Evolutionary conservation across 129 eudicot species (phyloP), one percentile per base, ranked within the genome.

Genomic region (Tagetes patula): DNA sequence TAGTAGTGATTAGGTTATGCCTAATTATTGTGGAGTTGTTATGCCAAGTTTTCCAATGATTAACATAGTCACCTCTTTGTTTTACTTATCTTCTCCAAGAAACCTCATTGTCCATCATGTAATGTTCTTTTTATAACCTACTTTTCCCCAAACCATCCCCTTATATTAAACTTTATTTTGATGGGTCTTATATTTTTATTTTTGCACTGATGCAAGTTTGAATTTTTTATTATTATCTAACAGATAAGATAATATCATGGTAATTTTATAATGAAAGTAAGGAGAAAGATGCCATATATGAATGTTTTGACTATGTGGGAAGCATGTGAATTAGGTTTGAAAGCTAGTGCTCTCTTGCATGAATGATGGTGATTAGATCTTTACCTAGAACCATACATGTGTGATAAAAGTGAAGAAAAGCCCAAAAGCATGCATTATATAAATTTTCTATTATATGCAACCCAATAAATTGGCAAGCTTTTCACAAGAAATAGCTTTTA

Each of bases 241-340:
- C 32, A 58, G 39, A 58, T 58, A n/a, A 33, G 38, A 10, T 32
- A 58, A 58, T 11, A 58, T 58, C 49, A 67, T 30, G 71, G 41
- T 68, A 53, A 78, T 78, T 55, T 42, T 64, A 63, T 77, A 55
- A 70, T 49, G 71, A 36, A 77, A 42, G 45, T 55, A 42, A 50
- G 77, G 67, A 64, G 50, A 53, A 63, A 71, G 67, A 78, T 63
- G 68, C 33, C 52, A 53, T 65, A 71, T 79, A 54, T 64, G 49
- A 73, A 40, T 64, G 81, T 59, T 69, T 47, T 59, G 81, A 69
- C 81, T 77, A 77, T 69, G 73, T 79, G 78, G 68, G 77, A 79
- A 79, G 82, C 82, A 72, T 79, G 82, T 79, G 82, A 79, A 72
- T 54, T 55, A 79, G 82, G 82, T 79, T 64, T 79, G 42, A 78